Base-by-base conservation (phyloP, 2,329 filamentous ascomycete genomes). In the Botrytis elliptica region DNA sequence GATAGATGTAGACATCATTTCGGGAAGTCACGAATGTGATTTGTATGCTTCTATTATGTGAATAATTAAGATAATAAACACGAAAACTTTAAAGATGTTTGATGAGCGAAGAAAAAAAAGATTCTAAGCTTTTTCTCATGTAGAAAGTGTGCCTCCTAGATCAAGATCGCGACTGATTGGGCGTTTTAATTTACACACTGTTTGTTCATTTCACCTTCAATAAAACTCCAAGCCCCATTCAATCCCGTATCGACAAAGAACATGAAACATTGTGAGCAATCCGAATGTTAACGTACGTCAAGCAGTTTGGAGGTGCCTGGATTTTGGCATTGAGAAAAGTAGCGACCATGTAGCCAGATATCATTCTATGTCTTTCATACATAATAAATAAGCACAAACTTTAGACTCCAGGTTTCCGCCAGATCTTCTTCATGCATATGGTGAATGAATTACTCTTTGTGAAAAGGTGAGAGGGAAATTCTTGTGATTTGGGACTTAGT, bases 151-250 rank as follows among this genome's bases (percentile, higher is more conserved):
- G 12, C 25, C 5, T 22, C 5, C 40, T 16, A 14, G 3, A 42
- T 1, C 49, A 7, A 16, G 4, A 55, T n/a, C 5, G 4, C 25
- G 3, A n/a, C 0, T 16, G 1, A 8, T 29, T 16, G 25, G 12
- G 12, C 49, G 8, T 55, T 16, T 3, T 1, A 3, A 16, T 55
- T 29, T 16, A 12, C 12, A 3, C 16, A 3, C 12, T 14, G 0
- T 52, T 25, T 25, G 4, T 25, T 3, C 1, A 16, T n/a, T 2
- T 14, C n/a, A 6, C 4, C 6, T 16, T 29, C 52, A 18, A 16
- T 29, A 18, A 16, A 29, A 8, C 12, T 8, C 25, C n/a, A 7
- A 5, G n/a, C 12, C 0, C 16, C 2, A 12, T 55, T 18, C 5
- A 16, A n/a, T n/a, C n/a, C 12, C 0, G 5, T 0, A 4, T 55